Percentiles rank a stretch among this genome's conserved stretches.
phyloP scores from a whole-genome alignment of 495 filamentous ascomycete genomes.

The Penicillium samsonianum region DNA sequence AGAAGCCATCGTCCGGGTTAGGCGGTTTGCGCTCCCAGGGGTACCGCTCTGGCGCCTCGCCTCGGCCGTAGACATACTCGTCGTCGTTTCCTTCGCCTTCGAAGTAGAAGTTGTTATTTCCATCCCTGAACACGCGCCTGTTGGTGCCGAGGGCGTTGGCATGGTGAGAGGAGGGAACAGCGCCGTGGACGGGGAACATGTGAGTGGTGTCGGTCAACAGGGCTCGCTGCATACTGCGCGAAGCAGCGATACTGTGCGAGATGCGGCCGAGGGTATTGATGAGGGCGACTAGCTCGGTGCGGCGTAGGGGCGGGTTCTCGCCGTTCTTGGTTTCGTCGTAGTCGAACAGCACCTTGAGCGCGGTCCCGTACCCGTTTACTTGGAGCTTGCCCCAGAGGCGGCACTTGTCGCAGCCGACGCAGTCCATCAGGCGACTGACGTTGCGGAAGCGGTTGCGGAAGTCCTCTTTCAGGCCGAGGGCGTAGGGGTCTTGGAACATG shows the following conservation, averaged over 20 bases:
- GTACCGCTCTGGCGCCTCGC: constrained; percentile 21
- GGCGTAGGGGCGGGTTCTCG: constrained; percentile 71
- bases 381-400: constrained; percentile 98
- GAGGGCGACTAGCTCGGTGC: constrained; percentile 90
- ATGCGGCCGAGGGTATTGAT: constrained; percentile 92
- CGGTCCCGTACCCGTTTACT: constrained; percentile 90
- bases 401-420: constrained; percentile 98
- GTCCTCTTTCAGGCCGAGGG: constrained; percentile 87
- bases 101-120: constrained; percentile 43
- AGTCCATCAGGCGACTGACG: constrained; percentile 95
- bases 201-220: constrained; percentile 44
- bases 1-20: constrained; percentile 41
- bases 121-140: constrained; percentile 36
- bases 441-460: constrained; percentile 98
- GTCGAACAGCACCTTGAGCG: constrained; percentile 93
- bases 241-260: constrained; percentile 71
- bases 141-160: constrained; percentile 15
- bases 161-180: constrained; percentile 25
- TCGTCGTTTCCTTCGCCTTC: constrained; percentile 42
- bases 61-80: constrained; percentile 38
- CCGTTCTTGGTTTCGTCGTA: constrained; percentile 79
- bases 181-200: constrained; percentile 36
- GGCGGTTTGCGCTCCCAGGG: constrained; percentile 41
- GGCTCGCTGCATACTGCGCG: constrained; percentile 70
- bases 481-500: constrained; percentile 75